A percentile compares a stretch with the other conserved stretches of the same genome.
phyloP scores from a whole-genome alignment of 2,329 filamentous ascomycete species.

The Aureobasidium musti region DNA sequence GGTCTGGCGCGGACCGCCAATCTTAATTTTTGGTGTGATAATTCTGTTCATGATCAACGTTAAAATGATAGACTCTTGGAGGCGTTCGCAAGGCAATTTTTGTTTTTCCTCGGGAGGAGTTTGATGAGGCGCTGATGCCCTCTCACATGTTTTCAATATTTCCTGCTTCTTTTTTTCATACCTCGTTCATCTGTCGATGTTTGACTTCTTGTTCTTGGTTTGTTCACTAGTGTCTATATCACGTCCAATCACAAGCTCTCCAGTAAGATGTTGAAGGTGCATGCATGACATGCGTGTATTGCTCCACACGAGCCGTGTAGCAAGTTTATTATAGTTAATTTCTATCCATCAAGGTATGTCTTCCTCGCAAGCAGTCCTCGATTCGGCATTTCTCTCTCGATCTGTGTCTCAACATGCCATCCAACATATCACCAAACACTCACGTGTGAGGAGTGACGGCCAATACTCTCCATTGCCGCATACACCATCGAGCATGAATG shows the following conservation, averaged over 20 bases:
- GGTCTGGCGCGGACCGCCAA: conserved; percentile 8
- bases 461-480: too few relatives aligned
- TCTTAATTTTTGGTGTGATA: background rate
- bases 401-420: too few relatives aligned
- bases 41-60: conserved; percentile 16
- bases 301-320: background rate
- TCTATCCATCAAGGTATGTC: background rate
- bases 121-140: background rate
- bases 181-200: background rate
- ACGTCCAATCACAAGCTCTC: conserved; percentile 10
- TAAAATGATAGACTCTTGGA: conserved; percentile 6
- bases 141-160: background rate
- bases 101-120: background rate
- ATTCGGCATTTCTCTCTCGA: too few relatives aligned
- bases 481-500: too few relatives aligned
- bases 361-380: background rate
- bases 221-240: conserved; percentile 15
- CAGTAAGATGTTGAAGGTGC: background rate
- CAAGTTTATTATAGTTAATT: background rate
- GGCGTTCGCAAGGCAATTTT: background rate
- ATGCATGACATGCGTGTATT: background rate
- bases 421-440: too few relatives aligned
- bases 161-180: background rate
- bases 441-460: too few relatives aligned
- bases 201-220: background rate